These are phyloP conservation scores for Akanthomyces dipterigenus DNA, from an alignment of 2,329 filamentous ascomycete genomes.

Conservation along the genomic window DNA sequence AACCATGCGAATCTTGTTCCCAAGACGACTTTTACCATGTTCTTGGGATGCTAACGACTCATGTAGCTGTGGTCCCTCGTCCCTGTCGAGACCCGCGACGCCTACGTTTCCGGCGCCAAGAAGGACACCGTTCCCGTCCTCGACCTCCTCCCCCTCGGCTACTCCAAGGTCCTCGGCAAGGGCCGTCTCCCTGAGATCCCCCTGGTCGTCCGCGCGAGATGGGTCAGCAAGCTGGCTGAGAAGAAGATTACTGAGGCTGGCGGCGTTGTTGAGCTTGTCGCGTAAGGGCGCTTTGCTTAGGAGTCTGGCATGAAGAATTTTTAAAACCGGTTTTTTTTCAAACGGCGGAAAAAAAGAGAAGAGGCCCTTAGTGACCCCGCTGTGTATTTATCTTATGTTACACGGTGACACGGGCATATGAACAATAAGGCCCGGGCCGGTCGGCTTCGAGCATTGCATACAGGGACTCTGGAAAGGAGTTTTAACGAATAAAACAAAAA, in stretches of 20 bases:
- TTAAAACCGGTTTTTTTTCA: conserved; percentile 19
- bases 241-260: conserved; percentile 98
- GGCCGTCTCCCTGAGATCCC: conserved; percentile 90
- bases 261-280: conserved; percentile 91
- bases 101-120: conserved; percentile 75
- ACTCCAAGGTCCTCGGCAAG: conserved; percentile 99
- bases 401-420: conserved; percentile 13
- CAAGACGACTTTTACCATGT: background rate
- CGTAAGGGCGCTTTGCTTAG: conserved; percentile 42
- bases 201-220: conserved; percentile 89
- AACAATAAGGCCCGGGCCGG: conserved; percentile 25
- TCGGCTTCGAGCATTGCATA: conserved; percentile 38
- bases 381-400: conserved; percentile 12
- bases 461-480: conserved; percentile 32
- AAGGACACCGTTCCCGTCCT: conserved; percentile 93
- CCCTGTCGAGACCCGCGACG: conserved; percentile 84
- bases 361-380: conserved; percentile 11
- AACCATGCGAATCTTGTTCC: background rate
- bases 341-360: conserved; percentile 17
- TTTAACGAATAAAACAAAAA: conserved; percentile 33
- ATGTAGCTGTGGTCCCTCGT: conserved; percentile 87
- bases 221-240: conserved; percentile 94
- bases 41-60: background rate
- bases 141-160: conserved; percentile 94
- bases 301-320: conserved; percentile 26